Base-by-base conservation (phyloP, 1,139 yeast genomes). In the Barnettozyma hawaiiensis region DNA sequence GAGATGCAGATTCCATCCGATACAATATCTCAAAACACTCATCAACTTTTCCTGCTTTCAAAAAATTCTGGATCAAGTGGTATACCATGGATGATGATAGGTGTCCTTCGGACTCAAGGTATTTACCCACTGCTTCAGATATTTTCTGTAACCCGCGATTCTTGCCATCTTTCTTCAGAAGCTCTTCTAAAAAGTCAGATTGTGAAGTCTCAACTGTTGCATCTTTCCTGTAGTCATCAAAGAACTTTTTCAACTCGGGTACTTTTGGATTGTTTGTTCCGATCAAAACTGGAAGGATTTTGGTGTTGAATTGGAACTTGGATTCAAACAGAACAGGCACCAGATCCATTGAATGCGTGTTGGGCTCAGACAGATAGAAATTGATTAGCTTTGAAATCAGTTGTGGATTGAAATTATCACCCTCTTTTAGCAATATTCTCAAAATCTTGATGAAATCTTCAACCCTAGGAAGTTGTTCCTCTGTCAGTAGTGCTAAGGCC, bases 221-320 rank as follows among this genome's bases (percentile, higher is more conserved):
- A 11, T 37, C 18, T 2, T 27, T 16, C 28, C 48, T 38, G 35
- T 44, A 46, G 5, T 48, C 39, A 5, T 50, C 48, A 15, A 52
- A 40, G 20, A 45, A 42, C 4, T 38, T 31, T 5, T 32, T 23
- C 6, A 36, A 22, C 18, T 42, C 37, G 1, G 35, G 32, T 1
- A 33, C 24, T 7, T 40, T 27, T 11, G 26, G 16, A 7, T 40
- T 24, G 10, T 41, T 15, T 10, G 45, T 11, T 3, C 38, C 39
- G 5, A 36, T 7, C n/a, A 55, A 22, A 8, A 49, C 12, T 21
- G 59, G 58, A 18, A 41, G 21, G 2, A 55, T 28, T 32, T 40
- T 50, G 5, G 51, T 26, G 4, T 43, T 38, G 33, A 43, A 45
- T 26, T 50, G 43, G n/a, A 45, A 37, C 29, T 41, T 49, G 37